phyloP scores from a whole-genome alignment of 805 yeast genomes.

The Ogataea dorogensis region DNA sequence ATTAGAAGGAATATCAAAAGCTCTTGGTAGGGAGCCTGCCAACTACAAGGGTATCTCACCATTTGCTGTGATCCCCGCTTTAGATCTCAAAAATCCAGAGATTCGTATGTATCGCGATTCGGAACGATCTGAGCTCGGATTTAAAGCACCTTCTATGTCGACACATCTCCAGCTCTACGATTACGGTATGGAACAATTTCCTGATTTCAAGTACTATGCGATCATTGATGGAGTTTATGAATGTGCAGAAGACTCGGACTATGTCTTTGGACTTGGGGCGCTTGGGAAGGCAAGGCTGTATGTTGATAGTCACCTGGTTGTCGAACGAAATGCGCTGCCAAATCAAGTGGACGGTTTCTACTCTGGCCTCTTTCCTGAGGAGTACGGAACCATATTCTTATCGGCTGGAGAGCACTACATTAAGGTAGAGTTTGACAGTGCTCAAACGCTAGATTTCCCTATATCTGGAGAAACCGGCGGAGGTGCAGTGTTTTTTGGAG shows the following conservation, averaged over 20 bases:
- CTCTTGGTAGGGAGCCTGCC: slow-evolving; percentile 28
- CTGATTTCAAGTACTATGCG: slow-evolving; percentile 37
- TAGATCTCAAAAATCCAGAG: not conserved
- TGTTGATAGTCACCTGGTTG: slow-evolving; percentile 34
- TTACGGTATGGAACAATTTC: slow-evolving; percentile 16
- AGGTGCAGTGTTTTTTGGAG: slow-evolving; percentile 30
- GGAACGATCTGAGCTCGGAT: not conserved
- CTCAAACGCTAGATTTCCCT: slow-evolving; percentile 25
- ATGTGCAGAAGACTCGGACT: slow-evolving; percentile 48
- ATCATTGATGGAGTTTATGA: slow-evolving; percentile 42
- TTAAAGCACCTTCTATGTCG: not conserved
- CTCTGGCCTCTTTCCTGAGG: not conserved
- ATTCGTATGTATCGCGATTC: slow-evolving; percentile 11
- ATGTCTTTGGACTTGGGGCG: slow-evolving; percentile 50
- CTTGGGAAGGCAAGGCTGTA: slow-evolving; percentile 57
- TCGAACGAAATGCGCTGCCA: not conserved
- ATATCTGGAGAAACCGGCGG: slow-evolving; percentile 28
- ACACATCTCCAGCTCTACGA: not conserved
- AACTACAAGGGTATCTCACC: slow-evolving; percentile 36
- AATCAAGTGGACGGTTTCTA: not conserved
- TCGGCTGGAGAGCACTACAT: slow-evolving; percentile 38
- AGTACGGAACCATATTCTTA: not conserved
- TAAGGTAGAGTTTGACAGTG: slow-evolving; percentile 42
- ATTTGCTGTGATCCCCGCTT: slow-evolving; percentile 17
- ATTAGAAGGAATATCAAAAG: slow-evolving; percentile 19